Percentiles rank a stretch among this genome's conserved stretches.
Conservation (phyloP, 768 basidiomycete species). For the Dendrothele bispora region DNA sequence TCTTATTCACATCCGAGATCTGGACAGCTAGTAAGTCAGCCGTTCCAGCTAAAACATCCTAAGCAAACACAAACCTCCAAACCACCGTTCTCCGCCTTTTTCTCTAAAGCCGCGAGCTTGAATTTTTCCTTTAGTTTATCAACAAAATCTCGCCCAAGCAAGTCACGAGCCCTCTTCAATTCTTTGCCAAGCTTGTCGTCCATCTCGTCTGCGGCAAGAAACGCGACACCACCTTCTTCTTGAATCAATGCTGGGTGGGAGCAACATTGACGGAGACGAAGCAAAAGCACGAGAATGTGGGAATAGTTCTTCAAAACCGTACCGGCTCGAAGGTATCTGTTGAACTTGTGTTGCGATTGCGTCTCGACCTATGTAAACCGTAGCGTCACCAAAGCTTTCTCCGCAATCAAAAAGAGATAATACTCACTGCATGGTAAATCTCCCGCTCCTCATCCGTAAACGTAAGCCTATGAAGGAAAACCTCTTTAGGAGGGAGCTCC, state of each 20-base stretch:
- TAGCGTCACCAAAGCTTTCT: neutral
- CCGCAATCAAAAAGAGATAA: neutral
- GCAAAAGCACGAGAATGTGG: constrained; percentile 48
- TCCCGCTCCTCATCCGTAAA: constrained; percentile 64
- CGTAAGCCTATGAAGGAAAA: constrained; percentile 49
- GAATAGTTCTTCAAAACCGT: constrained; percentile 63
- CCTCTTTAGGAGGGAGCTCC: constrained; percentile 57
- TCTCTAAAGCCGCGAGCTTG: constrained; percentile 37
- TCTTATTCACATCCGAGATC: too few relatives aligned
- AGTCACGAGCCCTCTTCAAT: constrained; percentile 41
- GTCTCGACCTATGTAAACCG: constrained; percentile 44
- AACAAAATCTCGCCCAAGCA: constrained; percentile 51
- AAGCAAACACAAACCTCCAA: constrained; percentile 8
- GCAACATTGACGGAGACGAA: constrained; percentile 66
- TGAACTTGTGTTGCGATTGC: constrained; percentile 59
- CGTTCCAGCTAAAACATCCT: too few relatives aligned
- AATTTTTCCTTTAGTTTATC: constrained; percentile 46
- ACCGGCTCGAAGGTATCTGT: constrained; percentile 57
- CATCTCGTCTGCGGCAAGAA: constrained; percentile 39
- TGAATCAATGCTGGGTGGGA: constrained; percentile 68
- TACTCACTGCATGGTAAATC: constrained; percentile 54
- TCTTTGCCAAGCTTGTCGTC: constrained; percentile 40
- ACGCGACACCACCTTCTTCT: constrained; percentile 49
- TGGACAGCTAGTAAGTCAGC: too few relatives aligned
- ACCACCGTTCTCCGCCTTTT: constrained; percentile 59